Base-by-base conservation (phyloP, 805 yeast species). In the Cyberlindnera saturnus region DNA sequence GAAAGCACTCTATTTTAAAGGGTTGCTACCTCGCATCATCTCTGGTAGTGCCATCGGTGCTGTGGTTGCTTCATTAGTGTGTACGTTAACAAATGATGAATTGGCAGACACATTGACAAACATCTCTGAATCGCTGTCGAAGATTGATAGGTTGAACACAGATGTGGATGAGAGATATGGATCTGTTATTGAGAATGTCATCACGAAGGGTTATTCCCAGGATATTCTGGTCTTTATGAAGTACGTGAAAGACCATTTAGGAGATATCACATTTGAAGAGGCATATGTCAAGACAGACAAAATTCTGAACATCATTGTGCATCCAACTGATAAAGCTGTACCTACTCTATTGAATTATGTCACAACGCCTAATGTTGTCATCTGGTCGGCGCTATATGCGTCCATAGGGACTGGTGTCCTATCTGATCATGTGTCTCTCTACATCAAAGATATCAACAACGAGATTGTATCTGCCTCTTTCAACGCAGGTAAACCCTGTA, bases 11-110 rank as follows among this genome's bases (percentile, higher is more conserved):
- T 76, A 82, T 47, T 74, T 75, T 50, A 80, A 83, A 49, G 82
- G 85, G 1, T 65, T 90, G 32, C 67, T 93, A 40, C 99, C 99
- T 0, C 67, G 84, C 34, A 85, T 93, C 3, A 79, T 91, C 18
- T 86, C 91, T 6, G 99, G 99, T 0, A 84, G 90, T 44, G 93
- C 96, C 0, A 85, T 88, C 47, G 99, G 99, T 1, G 95, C 98
- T 0, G 82, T 90, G 2, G 89, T 90, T 16, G 98, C 96, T 0
- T 80, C 95, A 0, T 67, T 88, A 32, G 86, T 85, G 1, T 88
- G 97, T 56, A 77, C 87, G 11, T 66, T 85, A 47, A 71, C 78
- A 3, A 86, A 82, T 41, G 75, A 74, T 3, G 93, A 87, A 52
- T 64, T 90, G 6, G 63, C 65, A 1, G 65, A 61, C 4, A 64